Percentiles rank a stretch among this genome's conserved stretches.
Evolutionary conservation across 2,329 filamentous ascomycete species (phyloP).

Genomic region (Fusarium xylarioides): DNA sequence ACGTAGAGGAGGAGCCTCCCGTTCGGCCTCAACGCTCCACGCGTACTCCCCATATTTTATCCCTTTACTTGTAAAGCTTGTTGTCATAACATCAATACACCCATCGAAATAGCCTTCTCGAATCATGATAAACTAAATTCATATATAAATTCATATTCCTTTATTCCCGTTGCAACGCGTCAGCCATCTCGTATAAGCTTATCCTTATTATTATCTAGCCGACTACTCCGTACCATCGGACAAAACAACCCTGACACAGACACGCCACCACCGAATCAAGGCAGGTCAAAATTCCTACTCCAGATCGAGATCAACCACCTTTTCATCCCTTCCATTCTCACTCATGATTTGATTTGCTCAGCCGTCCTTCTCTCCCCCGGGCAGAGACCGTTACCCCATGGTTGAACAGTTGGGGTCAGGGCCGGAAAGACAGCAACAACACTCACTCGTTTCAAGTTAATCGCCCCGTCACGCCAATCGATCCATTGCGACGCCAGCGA

Average conservation of each 20-base stretch:
- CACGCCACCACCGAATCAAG: conserved; percentile 30
- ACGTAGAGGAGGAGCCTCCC: not conserved
- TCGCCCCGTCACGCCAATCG: not conserved
- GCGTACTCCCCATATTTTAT: conserved; percentile 29
- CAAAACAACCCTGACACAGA: conserved; percentile 19
- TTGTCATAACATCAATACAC: not conserved
- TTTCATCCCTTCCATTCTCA: conserved; percentile 5
- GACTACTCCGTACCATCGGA: conserved; percentile 6
- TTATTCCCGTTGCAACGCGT: conserved; percentile 5
- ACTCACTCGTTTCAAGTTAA: conserved; percentile 31
- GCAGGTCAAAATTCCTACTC: conserved; percentile 25
- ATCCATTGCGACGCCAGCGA: conserved; percentile 7
- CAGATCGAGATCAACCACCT: conserved; percentile 25
- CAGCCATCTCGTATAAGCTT: conserved; percentile 10
- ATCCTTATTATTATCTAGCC: not conserved
- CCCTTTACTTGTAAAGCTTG: conserved; percentile 4
- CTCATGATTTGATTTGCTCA: conserved; percentile 21
- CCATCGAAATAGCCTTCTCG: not conserved
- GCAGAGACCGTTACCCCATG: conserved; percentile 22
- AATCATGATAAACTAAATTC: not conserved
- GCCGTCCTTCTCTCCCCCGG: conserved; percentile 1
- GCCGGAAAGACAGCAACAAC: not conserved
- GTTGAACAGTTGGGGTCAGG: conserved; percentile 7
- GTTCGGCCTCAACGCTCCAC: conserved; percentile 12
- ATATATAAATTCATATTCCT: not conserved